Evolutionary conservation across 495 filamentous ascomycete genomes (phyloP).

Genomic region (Parathielavia hyrcaniae): DNA sequence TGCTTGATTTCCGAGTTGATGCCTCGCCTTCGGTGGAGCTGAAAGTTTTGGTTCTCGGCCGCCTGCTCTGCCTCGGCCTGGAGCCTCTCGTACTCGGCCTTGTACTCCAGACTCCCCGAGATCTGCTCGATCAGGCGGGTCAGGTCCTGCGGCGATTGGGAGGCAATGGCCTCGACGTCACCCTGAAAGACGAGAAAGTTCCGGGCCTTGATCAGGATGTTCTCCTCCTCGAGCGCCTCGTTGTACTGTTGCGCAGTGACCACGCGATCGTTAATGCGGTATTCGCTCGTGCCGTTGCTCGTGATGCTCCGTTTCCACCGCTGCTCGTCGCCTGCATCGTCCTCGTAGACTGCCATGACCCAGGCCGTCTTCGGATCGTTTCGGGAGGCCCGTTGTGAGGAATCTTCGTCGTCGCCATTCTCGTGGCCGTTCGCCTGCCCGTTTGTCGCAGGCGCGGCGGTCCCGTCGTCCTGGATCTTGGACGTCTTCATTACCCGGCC

Average conservation of each 20-base stretch:
- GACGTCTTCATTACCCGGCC: slow-evolving; percentile 87
- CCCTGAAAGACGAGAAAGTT: slow-evolving; percentile 99
- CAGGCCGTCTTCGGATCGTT: slow-evolving; percentile 87
- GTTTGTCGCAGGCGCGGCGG: slow-evolving; percentile 52
- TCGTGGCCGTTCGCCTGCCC: slow-evolving; percentile 50
- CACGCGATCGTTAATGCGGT: slow-evolving; percentile 86
- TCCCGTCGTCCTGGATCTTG: slow-evolving; percentile 82
- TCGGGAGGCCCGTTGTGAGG: slow-evolving; percentile 48
- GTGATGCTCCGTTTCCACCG: slow-evolving; percentile 95
- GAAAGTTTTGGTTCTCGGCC: slow-evolving; percentile 76
- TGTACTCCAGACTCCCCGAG: slow-evolving; percentile 91
- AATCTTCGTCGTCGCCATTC: slow-evolving; percentile 52
- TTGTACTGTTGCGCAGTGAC: slow-evolving; percentile 93
- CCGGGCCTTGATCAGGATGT: slow-evolving; percentile 93
- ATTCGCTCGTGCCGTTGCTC: slow-evolving; percentile 80
- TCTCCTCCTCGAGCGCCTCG: slow-evolving; percentile 83
- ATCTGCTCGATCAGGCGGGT: slow-evolving; percentile 96
- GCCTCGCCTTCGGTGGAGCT: slow-evolving; percentile 78
- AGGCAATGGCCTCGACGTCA: slow-evolving; percentile 96
- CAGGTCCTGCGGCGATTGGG: slow-evolving; percentile 87
- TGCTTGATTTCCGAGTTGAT: slow-evolving; percentile 98
- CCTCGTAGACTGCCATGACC: slow-evolving; percentile 99
- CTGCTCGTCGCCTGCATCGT: slow-evolving; percentile 92
- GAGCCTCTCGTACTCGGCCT: slow-evolving; percentile 85
- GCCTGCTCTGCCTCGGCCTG: slow-evolving; percentile 81